Conservation (phyloP, 495 filamentous ascomycete genomes). For the Cercophora newfieldiana region DNA sequence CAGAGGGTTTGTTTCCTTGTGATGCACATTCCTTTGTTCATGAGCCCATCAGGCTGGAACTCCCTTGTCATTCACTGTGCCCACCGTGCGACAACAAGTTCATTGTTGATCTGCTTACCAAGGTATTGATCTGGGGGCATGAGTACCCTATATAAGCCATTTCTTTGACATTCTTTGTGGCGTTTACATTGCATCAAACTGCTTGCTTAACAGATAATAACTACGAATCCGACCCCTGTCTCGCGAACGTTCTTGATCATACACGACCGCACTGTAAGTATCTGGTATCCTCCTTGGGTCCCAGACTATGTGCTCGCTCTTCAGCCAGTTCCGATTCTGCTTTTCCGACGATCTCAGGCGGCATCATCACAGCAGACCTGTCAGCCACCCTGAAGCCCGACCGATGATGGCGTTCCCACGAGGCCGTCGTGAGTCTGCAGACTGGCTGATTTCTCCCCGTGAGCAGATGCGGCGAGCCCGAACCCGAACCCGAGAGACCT, state of each 20-base stretch:
- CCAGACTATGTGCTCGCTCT: no score
- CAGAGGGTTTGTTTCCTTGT: neutral
- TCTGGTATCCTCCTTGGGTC: neutral
- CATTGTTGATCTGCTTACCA: neutral
- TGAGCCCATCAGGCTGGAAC: neutral
- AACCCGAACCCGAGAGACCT: neutral
- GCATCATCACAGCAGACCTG: no score
- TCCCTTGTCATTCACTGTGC: neutral
- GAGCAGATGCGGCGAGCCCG: neutral
- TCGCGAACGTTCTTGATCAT: neutral
- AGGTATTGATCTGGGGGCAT: neutral
- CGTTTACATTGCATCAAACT: neutral
- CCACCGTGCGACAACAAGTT: neutral
- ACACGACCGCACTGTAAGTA: neutral
- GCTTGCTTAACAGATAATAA: neutral
- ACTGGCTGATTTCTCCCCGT: neutral
- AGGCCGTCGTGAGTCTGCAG: neutral
- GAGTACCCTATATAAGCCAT: neutral
- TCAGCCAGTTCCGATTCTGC: no score
- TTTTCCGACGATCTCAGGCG: no score
- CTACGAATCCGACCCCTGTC: neutral
- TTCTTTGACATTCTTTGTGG: neutral
- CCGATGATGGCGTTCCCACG: no score
- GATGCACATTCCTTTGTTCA: neutral
- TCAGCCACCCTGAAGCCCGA: no score